These are phyloP conservation scores for Salix udensis DNA, from an alignment of 345 rosid genomes.

Conservation along the genomic window DNA sequence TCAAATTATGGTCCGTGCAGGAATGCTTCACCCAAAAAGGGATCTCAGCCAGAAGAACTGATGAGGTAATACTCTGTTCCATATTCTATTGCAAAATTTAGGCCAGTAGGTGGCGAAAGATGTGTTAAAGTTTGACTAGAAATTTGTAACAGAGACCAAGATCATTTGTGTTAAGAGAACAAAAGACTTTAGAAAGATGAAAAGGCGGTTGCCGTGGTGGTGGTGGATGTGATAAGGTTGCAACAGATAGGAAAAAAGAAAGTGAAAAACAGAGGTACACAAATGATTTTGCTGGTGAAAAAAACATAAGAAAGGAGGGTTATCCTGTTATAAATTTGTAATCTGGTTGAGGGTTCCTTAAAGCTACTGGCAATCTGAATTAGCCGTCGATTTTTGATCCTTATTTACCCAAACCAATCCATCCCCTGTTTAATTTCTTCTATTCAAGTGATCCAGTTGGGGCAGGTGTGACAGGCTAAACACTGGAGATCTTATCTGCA, in stretches of 20 bases:
- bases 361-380: too few species aligned
- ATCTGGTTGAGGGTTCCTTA: too few species aligned
- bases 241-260: neutral
- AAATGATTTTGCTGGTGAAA: too few species aligned
- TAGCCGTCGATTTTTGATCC: too few species aligned
- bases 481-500: too few species aligned
- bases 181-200: neutral
- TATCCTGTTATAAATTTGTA: too few species aligned
- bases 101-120: neutral
- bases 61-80: conserved; percentile 52
- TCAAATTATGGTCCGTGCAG: conserved; percentile 33
- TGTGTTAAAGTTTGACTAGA: neutral
- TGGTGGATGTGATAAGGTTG: too few species aligned
- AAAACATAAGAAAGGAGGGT: too few species aligned
- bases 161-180: neutral
- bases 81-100: neutral
- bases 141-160: neutral
- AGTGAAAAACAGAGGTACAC: neutral
- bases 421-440: too few species aligned
- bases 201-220: too few species aligned
- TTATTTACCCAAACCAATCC: too few species aligned
- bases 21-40: conserved; percentile 32
- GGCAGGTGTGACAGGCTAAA: neutral
- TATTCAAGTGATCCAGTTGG: neutral
- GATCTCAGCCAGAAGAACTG: conserved; percentile 54